Conservation (phyloP, 106 monocot species). For the Iris macrosiphon region DNA sequence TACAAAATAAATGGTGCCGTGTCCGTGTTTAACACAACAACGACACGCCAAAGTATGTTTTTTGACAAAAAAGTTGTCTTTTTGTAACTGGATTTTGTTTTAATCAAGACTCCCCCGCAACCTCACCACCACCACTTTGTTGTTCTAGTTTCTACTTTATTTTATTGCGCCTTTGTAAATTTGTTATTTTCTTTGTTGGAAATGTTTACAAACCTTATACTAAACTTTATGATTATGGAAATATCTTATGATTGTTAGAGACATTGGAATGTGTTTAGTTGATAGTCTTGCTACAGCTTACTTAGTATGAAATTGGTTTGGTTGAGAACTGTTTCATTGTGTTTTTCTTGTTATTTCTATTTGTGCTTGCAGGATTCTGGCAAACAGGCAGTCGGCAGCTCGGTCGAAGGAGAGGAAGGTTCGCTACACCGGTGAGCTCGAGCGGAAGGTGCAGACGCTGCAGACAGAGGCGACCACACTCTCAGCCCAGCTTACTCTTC, state of each 20-base stretch:
- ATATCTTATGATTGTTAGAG: background rate
- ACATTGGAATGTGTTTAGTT: background rate
- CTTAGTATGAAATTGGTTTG: too few species aligned
- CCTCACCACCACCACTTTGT: too few species aligned
- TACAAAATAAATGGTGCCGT: too few species aligned
- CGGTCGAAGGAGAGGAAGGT: conserved; percentile 46
- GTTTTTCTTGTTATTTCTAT: background rate
- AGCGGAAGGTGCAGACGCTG: conserved; percentile 34
- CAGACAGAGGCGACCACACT: conserved; percentile 36
- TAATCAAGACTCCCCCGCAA: too few species aligned
- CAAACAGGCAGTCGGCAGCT: conserved; percentile 44
- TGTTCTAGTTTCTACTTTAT: background rate
- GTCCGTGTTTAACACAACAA: too few species aligned
- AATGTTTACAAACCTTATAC: background rate
- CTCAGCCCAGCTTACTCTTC: conserved; percentile 28
- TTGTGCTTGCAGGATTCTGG: conserved; percentile 23
- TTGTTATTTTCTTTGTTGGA: background rate
- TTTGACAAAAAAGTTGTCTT: too few species aligned
- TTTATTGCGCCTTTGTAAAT: too few species aligned
- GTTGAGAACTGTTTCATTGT: background rate
- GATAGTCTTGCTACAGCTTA: too few species aligned
- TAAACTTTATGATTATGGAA: background rate
- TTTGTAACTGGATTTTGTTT: too few species aligned
- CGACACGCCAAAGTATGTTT: too few species aligned
- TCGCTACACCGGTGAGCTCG: conserved; percentile 32